phyloP scores from a whole-genome alignment of 768 basidiomycete species.

The Tulasnella sp. region DNA sequence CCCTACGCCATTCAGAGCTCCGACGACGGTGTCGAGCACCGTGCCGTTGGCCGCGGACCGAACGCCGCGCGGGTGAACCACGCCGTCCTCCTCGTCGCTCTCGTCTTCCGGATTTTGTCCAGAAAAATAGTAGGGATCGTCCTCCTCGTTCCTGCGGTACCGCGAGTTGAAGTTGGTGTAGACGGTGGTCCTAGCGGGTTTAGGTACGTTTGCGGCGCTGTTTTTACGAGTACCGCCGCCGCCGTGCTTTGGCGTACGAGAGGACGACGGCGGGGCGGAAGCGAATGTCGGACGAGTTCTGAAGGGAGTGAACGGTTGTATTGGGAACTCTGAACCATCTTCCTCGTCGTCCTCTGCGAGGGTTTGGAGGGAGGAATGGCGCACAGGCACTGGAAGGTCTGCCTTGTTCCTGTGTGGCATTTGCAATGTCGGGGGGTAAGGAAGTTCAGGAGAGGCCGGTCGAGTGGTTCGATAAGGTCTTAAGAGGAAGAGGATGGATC shows the following conservation, averaged over 20 bases:
- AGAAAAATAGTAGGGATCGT: slow-evolving; percentile 32
- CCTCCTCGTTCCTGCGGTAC: slow-evolving; percentile 30
- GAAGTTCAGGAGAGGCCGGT: neutral
- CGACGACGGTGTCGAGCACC: neutral
- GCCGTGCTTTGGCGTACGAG: slow-evolving; percentile 8
- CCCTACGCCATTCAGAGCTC: slow-evolving; percentile 35
- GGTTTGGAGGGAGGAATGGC: slow-evolving; percentile 18
- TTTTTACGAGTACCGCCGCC: neutral
- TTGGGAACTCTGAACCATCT: slow-evolving; percentile 21
- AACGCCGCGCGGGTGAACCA: neutral
- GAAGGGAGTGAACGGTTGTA: neutral
- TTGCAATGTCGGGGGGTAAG: neutral
- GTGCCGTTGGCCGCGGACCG: slow-evolving; percentile 24
- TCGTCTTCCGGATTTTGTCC: slow-evolving; percentile 42
- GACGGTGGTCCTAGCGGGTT: slow-evolving; percentile 8
- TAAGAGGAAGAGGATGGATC: neutral
- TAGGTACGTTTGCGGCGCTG: neutral
- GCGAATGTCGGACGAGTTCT: slow-evolving; percentile 17
- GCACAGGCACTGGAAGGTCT: slow-evolving; percentile 18
- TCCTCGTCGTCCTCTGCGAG: slow-evolving; percentile 28
- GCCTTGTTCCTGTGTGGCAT: slow-evolving; percentile 24
- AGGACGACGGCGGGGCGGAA: slow-evolving; percentile 1
- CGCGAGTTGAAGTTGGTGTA: slow-evolving; percentile 34
- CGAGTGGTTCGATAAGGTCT: neutral
- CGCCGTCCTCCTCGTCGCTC: slow-evolving; percentile 72